Conservation (phyloP, 202 grass and related monocot genomes). For the Elaeis oleifera region DNA sequence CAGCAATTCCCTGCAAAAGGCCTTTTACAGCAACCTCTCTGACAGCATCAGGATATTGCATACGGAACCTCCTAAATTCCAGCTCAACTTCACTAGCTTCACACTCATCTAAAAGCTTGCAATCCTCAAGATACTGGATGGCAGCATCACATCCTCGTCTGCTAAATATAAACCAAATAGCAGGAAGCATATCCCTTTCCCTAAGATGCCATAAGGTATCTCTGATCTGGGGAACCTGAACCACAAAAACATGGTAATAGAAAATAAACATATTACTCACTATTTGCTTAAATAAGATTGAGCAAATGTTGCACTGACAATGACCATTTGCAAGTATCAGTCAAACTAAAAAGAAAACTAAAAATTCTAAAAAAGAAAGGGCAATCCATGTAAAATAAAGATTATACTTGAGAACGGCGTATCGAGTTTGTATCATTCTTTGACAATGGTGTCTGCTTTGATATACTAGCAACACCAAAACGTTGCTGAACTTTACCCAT, state of each 20-base stretch:
- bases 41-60: conserved; percentile 88
- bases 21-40: conserved; percentile 75
- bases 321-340: too few relatives aligned
- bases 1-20: conserved; percentile 75
- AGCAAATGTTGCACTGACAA: too few relatives aligned
- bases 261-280: neutral
- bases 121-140: conserved; percentile 93
- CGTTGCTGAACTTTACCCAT: conserved; percentile 48
- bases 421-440: conserved; percentile 84
- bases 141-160: conserved; percentile 97
- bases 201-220: conserved; percentile 86
- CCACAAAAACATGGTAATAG: neutral
- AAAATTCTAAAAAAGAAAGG: too few relatives aligned
- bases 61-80: conserved; percentile 76
- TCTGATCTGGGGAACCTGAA: conserved; percentile 89
- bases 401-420: conserved; percentile 74
- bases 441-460: conserved; percentile 60
- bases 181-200: conserved; percentile 81
- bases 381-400: neutral
- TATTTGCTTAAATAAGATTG: neutral
- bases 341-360: too few relatives aligned
- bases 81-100: conserved; percentile 93
- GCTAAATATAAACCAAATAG: conserved; percentile 99
- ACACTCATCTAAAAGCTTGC: conserved; percentile 79
- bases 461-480: conserved; percentile 42